Percentiles rank a stretch among this genome's conserved stretches.
These are phyloP conservation scores for Metarhizium robertsii DNA, from an alignment of 2,329 filamentous ascomycete species.

Conservation along the genomic window DNA sequence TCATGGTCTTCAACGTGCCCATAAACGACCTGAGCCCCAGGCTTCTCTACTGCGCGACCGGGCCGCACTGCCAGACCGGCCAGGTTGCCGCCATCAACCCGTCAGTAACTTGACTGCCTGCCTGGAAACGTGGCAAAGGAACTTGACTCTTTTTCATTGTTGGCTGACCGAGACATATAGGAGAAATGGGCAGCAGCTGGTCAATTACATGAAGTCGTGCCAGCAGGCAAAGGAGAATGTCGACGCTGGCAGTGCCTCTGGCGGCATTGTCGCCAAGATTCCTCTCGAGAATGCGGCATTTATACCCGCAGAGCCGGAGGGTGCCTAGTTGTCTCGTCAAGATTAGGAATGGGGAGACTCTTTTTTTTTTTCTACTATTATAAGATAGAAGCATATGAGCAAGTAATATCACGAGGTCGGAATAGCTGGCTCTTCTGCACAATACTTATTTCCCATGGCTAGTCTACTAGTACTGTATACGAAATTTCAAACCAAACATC, in stretches of 20 bases:
- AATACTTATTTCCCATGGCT: no score
- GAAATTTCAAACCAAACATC: no score
- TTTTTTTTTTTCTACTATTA: no score
- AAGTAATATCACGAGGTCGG: no score
- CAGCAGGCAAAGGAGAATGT: not conserved
- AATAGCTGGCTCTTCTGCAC: no score
- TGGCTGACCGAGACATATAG: not conserved
- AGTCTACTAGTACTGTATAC: no score
- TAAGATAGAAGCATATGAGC: no score
- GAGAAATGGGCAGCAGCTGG: not conserved
- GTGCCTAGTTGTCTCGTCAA: no score
- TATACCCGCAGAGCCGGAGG: not conserved
- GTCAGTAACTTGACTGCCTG: conserved; percentile 13
- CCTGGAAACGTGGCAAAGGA: no score
- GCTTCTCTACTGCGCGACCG: conserved; percentile 39
- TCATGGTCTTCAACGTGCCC: conserved; percentile 37
- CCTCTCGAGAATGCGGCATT: not conserved
- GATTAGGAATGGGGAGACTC: no score
- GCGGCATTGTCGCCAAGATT: not conserved
- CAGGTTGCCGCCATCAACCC: conserved; percentile 44
- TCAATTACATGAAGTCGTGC: not conserved
- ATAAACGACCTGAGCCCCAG: conserved; percentile 34
- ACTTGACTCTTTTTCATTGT: no score
- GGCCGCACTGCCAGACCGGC: conserved; percentile 15
- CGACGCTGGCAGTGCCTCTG: not conserved